Evolutionary conservation across 139 green algal genomes (phyloP).

Genomic region (Chlamydomonas sp.): DNA sequence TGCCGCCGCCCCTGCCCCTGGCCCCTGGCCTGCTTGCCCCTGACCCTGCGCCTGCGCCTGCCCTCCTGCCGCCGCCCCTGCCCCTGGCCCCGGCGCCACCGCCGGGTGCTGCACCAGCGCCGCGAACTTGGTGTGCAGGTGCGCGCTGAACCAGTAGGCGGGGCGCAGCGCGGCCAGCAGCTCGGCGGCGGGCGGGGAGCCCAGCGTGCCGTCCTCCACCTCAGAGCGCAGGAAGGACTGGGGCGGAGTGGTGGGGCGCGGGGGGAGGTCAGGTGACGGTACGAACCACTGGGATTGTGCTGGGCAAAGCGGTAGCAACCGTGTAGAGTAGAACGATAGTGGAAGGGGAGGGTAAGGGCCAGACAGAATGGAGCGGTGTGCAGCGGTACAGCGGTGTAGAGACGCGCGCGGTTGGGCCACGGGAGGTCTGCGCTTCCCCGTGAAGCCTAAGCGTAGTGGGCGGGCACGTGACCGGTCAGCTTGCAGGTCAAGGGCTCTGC

Average conservation of each 20-base stretch:
- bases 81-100: neutral
- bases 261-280: neutral
- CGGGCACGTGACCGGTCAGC: neutral
- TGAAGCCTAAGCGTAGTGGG: too few species aligned
- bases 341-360: too few species aligned
- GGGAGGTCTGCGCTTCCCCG: too few species aligned
- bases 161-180: slow-evolving; percentile 84
- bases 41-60: neutral
- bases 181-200: slow-evolving; percentile 72
- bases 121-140: slow-evolving; percentile 97
- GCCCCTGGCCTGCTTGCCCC: neutral
- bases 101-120: slow-evolving; percentile 82
- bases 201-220: slow-evolving; percentile 74
- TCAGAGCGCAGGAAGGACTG: slow-evolving; percentile 46
- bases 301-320: neutral
- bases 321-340: too few species aligned
- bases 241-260: neutral
- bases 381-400: too few species aligned
- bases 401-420: too few species aligned
- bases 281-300: neutral
- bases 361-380: too few species aligned
- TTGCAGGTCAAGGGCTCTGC: neutral
- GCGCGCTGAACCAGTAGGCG: slow-evolving; percentile 94
- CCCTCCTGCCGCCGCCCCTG: neutral
- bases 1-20: neutral